phyloP scores from a whole-genome alignment of 2,329 filamentous ascomycete species.

The Penicillium digitatum region DNA sequence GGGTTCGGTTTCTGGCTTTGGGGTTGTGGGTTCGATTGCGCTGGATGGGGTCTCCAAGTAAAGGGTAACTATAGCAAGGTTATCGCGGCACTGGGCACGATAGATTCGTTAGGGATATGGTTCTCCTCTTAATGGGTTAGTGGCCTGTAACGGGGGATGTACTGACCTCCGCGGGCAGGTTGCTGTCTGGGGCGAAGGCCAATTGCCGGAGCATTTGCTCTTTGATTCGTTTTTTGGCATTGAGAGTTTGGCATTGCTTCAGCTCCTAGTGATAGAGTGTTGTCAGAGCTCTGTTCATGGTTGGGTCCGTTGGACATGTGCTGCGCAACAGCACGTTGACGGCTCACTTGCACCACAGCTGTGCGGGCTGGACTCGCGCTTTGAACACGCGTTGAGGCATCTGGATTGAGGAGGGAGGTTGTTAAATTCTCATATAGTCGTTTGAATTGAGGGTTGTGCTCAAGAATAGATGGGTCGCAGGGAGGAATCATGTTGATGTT shows the following conservation, averaged over 20 bases:
- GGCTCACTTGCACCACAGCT: slow-evolving; percentile 34
- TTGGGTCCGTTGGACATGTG: not conserved
- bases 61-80: slow-evolving; percentile 35
- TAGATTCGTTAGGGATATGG: not conserved
- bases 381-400: slow-evolving; percentile 39
- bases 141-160: not conserved
- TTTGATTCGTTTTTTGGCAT: slow-evolving; percentile 35
- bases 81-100: slow-evolving; percentile 31
- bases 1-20: slow-evolving; percentile 8
- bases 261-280: slow-evolving; percentile 29
- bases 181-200: slow-evolving; percentile 33
- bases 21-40: slow-evolving; percentile 19
- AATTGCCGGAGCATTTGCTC: slow-evolving; percentile 30
- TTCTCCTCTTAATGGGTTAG: not conserved
- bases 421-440: slow-evolving; percentile 41
- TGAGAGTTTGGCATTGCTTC: slow-evolving; percentile 31
- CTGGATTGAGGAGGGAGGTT: slow-evolving; percentile 35
- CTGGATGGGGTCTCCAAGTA: slow-evolving; percentile 33
- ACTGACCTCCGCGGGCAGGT: slow-evolving; percentile 35
- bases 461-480: slow-evolving; percentile 38
- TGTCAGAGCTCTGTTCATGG: not conserved
- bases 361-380: slow-evolving; percentile 30
- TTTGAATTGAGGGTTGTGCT: slow-evolving; percentile 43
- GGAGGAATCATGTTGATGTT: slow-evolving; percentile 41
- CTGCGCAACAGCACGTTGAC: not conserved